Conservation (phyloP, 2,329 filamentous ascomycete genomes). For the Lasiodiplodia hormozganensis region DNA sequence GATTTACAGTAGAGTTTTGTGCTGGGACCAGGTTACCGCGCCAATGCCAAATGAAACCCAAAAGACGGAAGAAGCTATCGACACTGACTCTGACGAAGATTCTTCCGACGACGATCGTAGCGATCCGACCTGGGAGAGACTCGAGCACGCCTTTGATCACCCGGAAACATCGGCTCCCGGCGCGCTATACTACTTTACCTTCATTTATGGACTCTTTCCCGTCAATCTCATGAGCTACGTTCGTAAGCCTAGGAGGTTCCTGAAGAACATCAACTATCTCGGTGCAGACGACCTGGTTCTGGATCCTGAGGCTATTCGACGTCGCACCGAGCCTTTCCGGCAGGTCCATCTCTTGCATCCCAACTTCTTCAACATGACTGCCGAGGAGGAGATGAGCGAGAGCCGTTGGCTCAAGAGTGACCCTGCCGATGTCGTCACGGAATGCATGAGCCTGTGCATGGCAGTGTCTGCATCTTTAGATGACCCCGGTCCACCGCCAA, state of each 20-base stretch:
- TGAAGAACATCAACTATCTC: slow-evolving; percentile 74
- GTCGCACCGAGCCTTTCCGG: slow-evolving; percentile 76
- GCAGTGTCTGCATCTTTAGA: slow-evolving; percentile 49
- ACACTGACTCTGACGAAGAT: slow-evolving; percentile 40
- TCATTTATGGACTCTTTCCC: slow-evolving; percentile 82
- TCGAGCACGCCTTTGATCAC: slow-evolving; percentile 65
- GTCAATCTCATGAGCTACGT: slow-evolving; percentile 89
- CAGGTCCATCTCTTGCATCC: slow-evolving; percentile 77
- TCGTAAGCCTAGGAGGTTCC: slow-evolving; percentile 78
- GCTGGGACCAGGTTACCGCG: slow-evolving; percentile 68
- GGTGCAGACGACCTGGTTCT: slow-evolving; percentile 78
- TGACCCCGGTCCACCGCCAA: slow-evolving; percentile 57
- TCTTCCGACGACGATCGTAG: slow-evolving; percentile 44
- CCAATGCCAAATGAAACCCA: slow-evolving; percentile 22
- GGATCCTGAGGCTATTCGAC: slow-evolving; percentile 77
- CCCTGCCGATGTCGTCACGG: slow-evolving; percentile 78
- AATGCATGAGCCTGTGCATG: slow-evolving; percentile 75
- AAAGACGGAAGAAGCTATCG: slow-evolving; percentile 36
- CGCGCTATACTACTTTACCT: slow-evolving; percentile 77
- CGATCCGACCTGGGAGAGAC: slow-evolving; percentile 67
- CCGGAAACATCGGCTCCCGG: slow-evolving; percentile 67
- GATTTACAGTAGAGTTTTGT: slow-evolving; percentile 79
- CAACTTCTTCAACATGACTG: slow-evolving; percentile 82
- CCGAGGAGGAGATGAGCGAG: slow-evolving; percentile 80
- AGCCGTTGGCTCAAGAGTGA: slow-evolving; percentile 82